Percentiles rank a stretch among this genome's conserved stretches.
Conservation (phyloP, 1,284 basidiomycete genomes). For the Malassezia restricta region DNA sequence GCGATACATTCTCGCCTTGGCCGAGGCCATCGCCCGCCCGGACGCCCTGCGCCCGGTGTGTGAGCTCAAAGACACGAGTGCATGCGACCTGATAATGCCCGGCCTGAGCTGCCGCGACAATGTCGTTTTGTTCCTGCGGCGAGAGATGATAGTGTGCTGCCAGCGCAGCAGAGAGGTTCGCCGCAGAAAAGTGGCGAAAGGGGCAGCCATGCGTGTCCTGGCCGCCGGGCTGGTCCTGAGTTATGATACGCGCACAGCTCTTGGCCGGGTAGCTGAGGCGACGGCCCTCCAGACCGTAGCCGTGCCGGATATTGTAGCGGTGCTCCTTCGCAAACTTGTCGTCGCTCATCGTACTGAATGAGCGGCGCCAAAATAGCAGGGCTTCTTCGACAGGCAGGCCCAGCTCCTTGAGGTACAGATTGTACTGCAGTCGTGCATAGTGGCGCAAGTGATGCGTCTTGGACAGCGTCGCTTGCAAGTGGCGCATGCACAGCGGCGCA, state of each 20-base stretch:
- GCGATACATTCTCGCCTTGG: slow-evolving; percentile 73
- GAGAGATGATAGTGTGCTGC: slow-evolving; percentile 59
- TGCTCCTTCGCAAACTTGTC: slow-evolving; percentile 98
- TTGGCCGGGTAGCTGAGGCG: slow-evolving; percentile 87
- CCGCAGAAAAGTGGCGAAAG: slow-evolving; percentile 75
- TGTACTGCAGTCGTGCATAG: slow-evolving; percentile 79
- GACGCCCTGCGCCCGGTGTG: slow-evolving; percentile 60
- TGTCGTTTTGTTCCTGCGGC: slow-evolving; percentile 70
- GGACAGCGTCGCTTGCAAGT: slow-evolving; percentile 67
- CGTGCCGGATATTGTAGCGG: slow-evolving; percentile 92
- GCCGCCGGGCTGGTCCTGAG: slow-evolving; percentile 60
- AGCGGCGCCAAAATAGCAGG: slow-evolving; percentile 79
- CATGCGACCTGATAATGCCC: slow-evolving; percentile 90
- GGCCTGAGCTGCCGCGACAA: slow-evolving; percentile 67
- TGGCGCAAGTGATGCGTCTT: slow-evolving; percentile 81
- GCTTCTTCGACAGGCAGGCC: slow-evolving; percentile 92
- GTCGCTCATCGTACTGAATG: slow-evolving; percentile 63
- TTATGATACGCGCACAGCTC: slow-evolving; percentile 84
- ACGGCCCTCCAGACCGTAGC: slow-evolving; percentile 85
- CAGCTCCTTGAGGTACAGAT: slow-evolving; percentile 76
- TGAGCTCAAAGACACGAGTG: slow-evolving; percentile 90
- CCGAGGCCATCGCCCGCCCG: slow-evolving; percentile 82
- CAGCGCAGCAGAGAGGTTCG: slow-evolving; percentile 70
- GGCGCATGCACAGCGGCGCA: slow-evolving; percentile 92
- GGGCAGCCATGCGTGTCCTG: slow-evolving; percentile 82